Conservation (phyloP, 352 stramenopile species). For the Pythium pectinolyticum region DNA sequence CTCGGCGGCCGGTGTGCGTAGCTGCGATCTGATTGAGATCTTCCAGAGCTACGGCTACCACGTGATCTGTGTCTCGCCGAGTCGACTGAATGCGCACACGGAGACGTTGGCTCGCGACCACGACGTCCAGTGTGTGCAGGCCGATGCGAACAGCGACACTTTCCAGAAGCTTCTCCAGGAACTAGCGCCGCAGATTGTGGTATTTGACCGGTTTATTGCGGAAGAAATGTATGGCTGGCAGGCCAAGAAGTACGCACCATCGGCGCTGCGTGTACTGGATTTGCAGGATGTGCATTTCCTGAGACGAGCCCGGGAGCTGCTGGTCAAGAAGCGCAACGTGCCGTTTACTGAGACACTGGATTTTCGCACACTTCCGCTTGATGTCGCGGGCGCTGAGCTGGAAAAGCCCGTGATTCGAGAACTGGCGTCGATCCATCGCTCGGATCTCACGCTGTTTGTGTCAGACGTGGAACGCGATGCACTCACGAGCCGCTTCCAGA, state of each 20-base stretch:
- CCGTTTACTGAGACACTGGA: slow-evolving; percentile 43
- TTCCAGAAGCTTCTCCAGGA: slow-evolving; percentile 70
- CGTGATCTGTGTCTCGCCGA: slow-evolving; percentile 78
- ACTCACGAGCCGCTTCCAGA: slow-evolving; percentile 61
- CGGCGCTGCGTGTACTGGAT: slow-evolving; percentile 86
- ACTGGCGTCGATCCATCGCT: slow-evolving; percentile 73
- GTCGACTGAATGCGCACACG: slow-evolving; percentile 74
- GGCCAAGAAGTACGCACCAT: slow-evolving; percentile 65
- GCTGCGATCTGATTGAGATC: slow-evolving; percentile 68
- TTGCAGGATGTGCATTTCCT: slow-evolving; percentile 94
- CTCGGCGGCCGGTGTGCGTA: slow-evolving; percentile 86
- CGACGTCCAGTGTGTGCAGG: slow-evolving; percentile 61
- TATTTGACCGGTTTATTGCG: slow-evolving; percentile 84
- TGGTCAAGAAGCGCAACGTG: slow-evolving; percentile 61
- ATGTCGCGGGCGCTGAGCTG: slow-evolving; percentile 31
- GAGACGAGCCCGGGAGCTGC: slow-evolving; percentile 71
- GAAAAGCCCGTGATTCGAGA: slow-evolving; percentile 76
- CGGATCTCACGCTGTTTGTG: slow-evolving; percentile 73
- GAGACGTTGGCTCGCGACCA: slow-evolving; percentile 40
- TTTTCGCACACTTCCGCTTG: slow-evolving; percentile 36
- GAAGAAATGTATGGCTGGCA: slow-evolving; percentile 90
- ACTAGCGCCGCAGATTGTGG: slow-evolving; percentile 57
- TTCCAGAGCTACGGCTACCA: slow-evolving; percentile 63
- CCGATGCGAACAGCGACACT: slow-evolving; percentile 65
- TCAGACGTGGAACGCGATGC: slow-evolving; percentile 64